A percentile compares a stretch with the other conserved stretches of the same genome.
These are phyloP conservation scores for Hymenoscyphus albidus DNA, from an alignment of 2,329 filamentous ascomycete species.

Conservation along the genomic window DNA sequence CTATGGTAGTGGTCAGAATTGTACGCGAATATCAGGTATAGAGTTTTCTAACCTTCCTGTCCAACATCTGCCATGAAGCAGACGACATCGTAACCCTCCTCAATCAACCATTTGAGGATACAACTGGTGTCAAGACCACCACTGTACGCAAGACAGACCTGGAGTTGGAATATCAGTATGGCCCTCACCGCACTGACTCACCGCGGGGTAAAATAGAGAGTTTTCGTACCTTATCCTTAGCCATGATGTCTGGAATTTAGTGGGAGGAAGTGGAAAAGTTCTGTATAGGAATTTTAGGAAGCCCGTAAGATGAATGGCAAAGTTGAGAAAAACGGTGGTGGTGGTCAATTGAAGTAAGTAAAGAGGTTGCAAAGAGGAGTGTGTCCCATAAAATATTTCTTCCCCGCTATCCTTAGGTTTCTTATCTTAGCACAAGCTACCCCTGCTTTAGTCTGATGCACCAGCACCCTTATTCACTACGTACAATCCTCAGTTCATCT, in stretches of 20 bases:
- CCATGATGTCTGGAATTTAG: conserved; percentile 10
- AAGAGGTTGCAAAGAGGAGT: not conserved
- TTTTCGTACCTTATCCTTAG: conserved; percentile 13
- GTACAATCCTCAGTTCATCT: not conserved
- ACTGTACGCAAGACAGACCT: conserved; percentile 43
- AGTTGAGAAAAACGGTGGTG: not conserved
- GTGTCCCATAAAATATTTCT: conserved; percentile 9
- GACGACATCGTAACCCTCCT: conserved; percentile 46
- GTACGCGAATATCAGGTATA: too few species aligned
- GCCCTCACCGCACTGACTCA: conserved; percentile 1
- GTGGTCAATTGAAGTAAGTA: conserved; percentile 11
- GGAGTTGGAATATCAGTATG: conserved; percentile 11
- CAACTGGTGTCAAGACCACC: conserved; percentile 45
- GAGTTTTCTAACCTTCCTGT: conserved; percentile 45
- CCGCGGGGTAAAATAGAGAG: conserved; percentile 1
- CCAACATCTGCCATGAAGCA: conserved; percentile 66
- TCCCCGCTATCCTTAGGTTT: not conserved
- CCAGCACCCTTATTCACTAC: not conserved
- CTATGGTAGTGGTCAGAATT: conserved; percentile 30
- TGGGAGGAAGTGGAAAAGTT: not conserved
- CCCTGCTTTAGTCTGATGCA: not conserved
- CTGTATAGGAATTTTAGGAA: not conserved
- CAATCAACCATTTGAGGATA: conserved; percentile 44
- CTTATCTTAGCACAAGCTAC: conserved; percentile 13
- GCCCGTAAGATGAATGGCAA: not conserved